A percentile compares a stretch with the other conserved stretches of the same genome.
These are phyloP conservation scores for Funneliformis mosseae DNA, from an alignment of 192 early-diverging fungal genomes.

Conservation along the genomic window DNA sequence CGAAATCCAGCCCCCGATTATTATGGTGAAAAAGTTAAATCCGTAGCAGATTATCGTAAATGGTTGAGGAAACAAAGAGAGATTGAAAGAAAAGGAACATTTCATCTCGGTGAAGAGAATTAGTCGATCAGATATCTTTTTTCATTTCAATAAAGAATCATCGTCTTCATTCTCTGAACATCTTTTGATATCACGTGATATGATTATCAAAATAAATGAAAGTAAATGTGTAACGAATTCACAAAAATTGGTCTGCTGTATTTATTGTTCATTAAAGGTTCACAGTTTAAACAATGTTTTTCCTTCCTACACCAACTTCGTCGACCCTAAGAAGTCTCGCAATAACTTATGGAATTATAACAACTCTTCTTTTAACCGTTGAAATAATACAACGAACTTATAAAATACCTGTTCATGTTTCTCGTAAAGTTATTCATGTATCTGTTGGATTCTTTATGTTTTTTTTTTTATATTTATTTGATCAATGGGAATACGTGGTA, in stretches of 20 bases:
- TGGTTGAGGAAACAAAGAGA: constrained; percentile 91
- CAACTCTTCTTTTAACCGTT: not conserved
- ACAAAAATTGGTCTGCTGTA: too few relatives aligned
- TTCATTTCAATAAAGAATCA: too few relatives aligned
- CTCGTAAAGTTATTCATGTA: constrained; percentile 39
- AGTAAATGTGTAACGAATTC: too few relatives aligned
- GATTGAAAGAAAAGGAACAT: constrained; percentile 68
- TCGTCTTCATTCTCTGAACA: too few relatives aligned
- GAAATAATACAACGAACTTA: constrained; percentile 2
- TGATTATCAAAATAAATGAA: too few relatives aligned
- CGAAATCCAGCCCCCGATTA: constrained; percentile 86
- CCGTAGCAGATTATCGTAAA: constrained; percentile 74
- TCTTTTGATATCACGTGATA: too few relatives aligned
- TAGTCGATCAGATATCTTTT: not conserved
- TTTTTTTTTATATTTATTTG: constrained; percentile 31
- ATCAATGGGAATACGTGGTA: constrained; percentile 37
- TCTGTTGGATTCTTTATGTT: constrained; percentile 27
- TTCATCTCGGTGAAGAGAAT: constrained; percentile 56
- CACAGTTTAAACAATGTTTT: not conserved
- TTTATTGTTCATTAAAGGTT: too few relatives aligned
- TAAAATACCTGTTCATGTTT: not conserved
- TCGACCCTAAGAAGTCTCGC: not conserved
- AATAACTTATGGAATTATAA: not conserved
- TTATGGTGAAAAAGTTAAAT: constrained; percentile 91
- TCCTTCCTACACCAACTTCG: constrained; percentile 5